Evolutionary conservation across 2,329 filamentous ascomycete genomes (phyloP).

Genomic region (Talaromyces amestolkiae): DNA sequence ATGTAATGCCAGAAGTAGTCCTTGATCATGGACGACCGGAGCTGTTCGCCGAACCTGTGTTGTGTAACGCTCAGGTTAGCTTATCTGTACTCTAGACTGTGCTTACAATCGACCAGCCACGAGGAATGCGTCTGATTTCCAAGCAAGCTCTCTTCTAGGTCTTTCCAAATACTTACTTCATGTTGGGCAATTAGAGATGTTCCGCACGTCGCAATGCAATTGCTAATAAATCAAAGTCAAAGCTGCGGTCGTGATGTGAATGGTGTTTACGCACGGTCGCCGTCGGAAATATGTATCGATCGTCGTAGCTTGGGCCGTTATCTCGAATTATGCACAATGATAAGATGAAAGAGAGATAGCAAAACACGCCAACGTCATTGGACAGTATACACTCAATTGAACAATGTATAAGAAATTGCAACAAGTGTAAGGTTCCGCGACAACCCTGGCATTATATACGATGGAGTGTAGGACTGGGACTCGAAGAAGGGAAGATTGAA

Average conservation of each 20-base stretch:
- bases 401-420: neutral
- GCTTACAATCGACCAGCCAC: neutral
- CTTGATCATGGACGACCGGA: constrained; percentile 91
- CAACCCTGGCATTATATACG: neutral
- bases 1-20: constrained; percentile 99
- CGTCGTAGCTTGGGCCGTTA: constrained; percentile 4
- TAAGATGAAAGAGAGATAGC: neutral
- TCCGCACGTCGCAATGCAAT: neutral
- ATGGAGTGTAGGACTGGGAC: neutral
- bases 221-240: neutral
- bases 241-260: neutral
- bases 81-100: neutral
- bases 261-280: neutral
- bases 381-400: neutral
- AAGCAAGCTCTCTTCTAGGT: no score
- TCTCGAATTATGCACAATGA: neutral
- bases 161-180: neutral
- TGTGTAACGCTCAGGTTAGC: constrained; percentile 1
- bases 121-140: neutral
- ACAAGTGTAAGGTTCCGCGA: neutral
- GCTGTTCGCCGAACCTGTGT: constrained; percentile 84
- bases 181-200: neutral
- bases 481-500: neutral
- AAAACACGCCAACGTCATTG: neutral
- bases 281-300: neutral